A percentile compares a stretch with the other conserved stretches of the same genome.
Evolutionary conservation across 768 basidiomycete species (phyloP).

Genomic region (Mycena rosella): DNA sequence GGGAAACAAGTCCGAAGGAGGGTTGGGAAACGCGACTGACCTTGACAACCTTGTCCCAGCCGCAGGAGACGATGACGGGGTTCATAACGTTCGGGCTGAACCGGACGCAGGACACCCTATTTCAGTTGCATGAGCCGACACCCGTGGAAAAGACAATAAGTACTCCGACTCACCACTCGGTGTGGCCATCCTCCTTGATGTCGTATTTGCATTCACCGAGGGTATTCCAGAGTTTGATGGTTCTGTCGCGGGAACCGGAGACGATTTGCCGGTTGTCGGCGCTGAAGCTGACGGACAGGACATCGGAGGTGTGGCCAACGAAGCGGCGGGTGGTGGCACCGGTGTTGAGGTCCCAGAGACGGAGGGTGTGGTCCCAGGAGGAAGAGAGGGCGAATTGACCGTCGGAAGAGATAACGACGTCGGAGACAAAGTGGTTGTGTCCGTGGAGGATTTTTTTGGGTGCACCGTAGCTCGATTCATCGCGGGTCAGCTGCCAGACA

Average conservation of each 20-base stretch:
- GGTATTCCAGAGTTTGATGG: constrained; percentile 99
- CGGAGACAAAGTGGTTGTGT: constrained; percentile 99
- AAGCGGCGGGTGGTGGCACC: constrained; percentile 96
- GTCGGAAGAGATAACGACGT: constrained; percentile 98
- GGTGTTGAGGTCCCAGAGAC: constrained; percentile 99
- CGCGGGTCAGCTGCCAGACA: constrained; percentile 98
- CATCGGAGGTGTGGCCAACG: constrained; percentile 97
- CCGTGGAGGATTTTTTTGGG: constrained; percentile 98
- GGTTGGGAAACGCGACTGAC: constrained; percentile 59
- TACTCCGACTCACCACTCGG: constrained; percentile 78
- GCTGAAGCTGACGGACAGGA: constrained; percentile 98
- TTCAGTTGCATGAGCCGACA: constrained; percentile 4
- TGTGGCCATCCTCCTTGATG: constrained; percentile 98
- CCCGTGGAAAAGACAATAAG: constrained; percentile 1
- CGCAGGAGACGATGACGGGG: constrained; percentile 98
- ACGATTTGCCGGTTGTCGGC: constrained; percentile 99
- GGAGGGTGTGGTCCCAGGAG: constrained; percentile 99
- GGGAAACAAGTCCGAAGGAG: constrained; percentile 28
- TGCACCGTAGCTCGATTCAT: constrained; percentile 91
- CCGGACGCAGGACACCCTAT: constrained; percentile 98
- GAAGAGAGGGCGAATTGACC: constrained; percentile 99
- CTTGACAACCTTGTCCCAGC: constrained; percentile 99
- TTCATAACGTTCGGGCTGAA: constrained; percentile 98
- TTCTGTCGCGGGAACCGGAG: constrained; percentile 95
- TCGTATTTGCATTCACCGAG: constrained; percentile 99